Evolutionary conservation across 805 yeast species (phyloP).

Genomic region (Lachancea kluyveri): DNA sequence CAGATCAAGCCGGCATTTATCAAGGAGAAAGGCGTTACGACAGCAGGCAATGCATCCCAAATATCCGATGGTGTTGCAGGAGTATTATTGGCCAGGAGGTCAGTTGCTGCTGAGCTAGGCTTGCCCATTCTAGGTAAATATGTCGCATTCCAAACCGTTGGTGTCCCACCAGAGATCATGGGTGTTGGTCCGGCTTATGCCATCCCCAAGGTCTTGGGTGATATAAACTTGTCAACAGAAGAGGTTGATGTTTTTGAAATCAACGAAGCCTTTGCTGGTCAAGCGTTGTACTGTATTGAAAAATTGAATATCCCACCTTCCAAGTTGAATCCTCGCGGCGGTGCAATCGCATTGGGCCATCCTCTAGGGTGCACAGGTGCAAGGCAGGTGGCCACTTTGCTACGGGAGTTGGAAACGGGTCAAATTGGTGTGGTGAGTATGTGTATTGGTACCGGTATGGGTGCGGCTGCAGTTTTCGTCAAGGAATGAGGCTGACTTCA

Average conservation of each 20-base stretch:
- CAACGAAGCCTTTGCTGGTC: slow-evolving; percentile 97
- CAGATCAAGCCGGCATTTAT: slow-evolving; percentile 85
- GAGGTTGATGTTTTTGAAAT: slow-evolving; percentile 79
- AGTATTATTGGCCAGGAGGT: slow-evolving; percentile 77
- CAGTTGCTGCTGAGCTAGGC: slow-evolving; percentile 68
- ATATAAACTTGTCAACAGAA: slow-evolving; percentile 48
- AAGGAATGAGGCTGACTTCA: slow-evolving; percentile 48
- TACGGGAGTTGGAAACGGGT: slow-evolving; percentile 72
- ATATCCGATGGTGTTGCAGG: slow-evolving; percentile 95
- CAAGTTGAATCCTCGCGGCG: slow-evolving; percentile 87
- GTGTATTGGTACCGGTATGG: slow-evolving; percentile 99
- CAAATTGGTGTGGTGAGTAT: slow-evolving; percentile 88
- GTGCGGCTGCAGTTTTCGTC: slow-evolving; percentile 85
- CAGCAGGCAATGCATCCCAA: slow-evolving; percentile 96
- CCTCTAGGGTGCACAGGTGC: slow-evolving; percentile 91
- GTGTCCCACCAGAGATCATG: slow-evolving; percentile 97
- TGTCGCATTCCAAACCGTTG: slow-evolving; percentile 72
- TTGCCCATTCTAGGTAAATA: slow-evolving; percentile 75
- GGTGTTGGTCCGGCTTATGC: slow-evolving; percentile 98
- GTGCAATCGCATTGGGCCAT: slow-evolving; percentile 95
- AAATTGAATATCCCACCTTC: slow-evolving; percentile 58
- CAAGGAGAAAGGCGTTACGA: slow-evolving; percentile 69
- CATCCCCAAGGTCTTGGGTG: slow-evolving; percentile 73
- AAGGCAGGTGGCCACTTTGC: slow-evolving; percentile 83
- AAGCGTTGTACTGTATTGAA: slow-evolving; percentile 71